Conservation (phyloP, 257 asterid species). For the Solanum paucissectum region DNA sequence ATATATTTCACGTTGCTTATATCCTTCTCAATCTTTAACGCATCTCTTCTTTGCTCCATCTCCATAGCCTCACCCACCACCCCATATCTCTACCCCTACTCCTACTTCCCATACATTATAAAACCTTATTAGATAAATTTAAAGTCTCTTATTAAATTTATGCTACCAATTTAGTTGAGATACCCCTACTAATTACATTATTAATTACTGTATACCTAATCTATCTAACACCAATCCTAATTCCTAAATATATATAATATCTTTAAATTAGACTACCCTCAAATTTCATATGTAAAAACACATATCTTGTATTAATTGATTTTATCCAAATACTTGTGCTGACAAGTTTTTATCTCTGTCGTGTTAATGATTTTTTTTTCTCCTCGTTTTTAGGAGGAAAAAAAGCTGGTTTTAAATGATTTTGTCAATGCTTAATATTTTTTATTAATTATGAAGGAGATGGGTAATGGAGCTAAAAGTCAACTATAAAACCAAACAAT, state of each 20-base stretch:
- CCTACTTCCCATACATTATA: neutral
- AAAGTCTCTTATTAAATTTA: neutral
- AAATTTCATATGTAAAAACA: neutral
- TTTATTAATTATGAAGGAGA: neutral
- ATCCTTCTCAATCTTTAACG: no score
- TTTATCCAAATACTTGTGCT: neutral
- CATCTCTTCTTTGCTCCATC: neutral
- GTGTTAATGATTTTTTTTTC: neutral
- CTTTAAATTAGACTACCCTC: neutral
- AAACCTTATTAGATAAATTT: neutral
- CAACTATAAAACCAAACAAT: neutral
- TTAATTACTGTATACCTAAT: neutral
- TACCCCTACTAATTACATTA: neutral
- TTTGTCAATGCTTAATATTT: neutral
- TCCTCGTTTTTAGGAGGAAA: neutral
- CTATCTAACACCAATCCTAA: neutral
- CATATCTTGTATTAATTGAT: neutral
- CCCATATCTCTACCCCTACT: neutral
- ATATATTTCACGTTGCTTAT: no score
- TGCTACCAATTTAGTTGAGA: neutral
- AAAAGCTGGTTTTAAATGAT: neutral
- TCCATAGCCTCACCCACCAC: neutral
- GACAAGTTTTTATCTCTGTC: neutral
- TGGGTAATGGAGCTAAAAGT: neutral
- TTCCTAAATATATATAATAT: neutral